Evolutionary conservation across 1,284 basidiomycete species (phyloP).

Genomic region (Ustilago trichophora): DNA sequence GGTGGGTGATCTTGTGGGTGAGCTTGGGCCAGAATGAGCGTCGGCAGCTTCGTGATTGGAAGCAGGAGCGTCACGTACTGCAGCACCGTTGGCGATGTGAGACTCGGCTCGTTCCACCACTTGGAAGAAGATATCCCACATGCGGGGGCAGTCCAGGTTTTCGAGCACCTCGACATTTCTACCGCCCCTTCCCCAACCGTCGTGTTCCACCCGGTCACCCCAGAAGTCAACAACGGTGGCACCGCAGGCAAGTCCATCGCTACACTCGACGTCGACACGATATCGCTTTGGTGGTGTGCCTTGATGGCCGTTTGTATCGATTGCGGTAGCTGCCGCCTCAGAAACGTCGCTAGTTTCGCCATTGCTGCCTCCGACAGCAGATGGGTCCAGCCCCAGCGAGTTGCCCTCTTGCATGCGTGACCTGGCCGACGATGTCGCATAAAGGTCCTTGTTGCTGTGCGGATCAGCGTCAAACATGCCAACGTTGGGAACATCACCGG

Average conservation of each 20-base stretch:
- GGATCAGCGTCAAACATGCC: conserved; percentile 36
- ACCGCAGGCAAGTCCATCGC: conserved; percentile 43
- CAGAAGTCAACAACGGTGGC: conserved; percentile 61
- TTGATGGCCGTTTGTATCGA: not conserved
- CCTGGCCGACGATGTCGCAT: not conserved
- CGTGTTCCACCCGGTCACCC: conserved; percentile 37
- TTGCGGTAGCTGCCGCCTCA: conserved; percentile 1
- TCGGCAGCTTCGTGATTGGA: not conserved
- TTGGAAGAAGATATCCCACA: conserved; percentile 57
- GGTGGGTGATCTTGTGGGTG: conserved; percentile 15
- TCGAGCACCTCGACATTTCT: conserved; percentile 57
- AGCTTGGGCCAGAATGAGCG: conserved; percentile 5
- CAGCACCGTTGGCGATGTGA: conserved; percentile 18
- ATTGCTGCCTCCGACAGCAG: conserved; percentile 1
- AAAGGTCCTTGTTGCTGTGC: conserved; percentile 32
- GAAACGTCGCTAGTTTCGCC: conserved; percentile 14
- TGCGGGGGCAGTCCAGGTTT: conserved; percentile 42
- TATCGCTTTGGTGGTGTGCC: conserved; percentile 45
- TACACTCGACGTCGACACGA: conserved; percentile 52
- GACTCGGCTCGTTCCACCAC: conserved; percentile 51
- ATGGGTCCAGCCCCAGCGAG: conserved; percentile 20
- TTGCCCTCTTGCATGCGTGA: conserved; percentile 4
- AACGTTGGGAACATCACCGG: conserved; percentile 29
- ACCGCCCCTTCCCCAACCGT: conserved; percentile 54
- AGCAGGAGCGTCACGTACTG: not conserved